A percentile compares a stretch with the other conserved stretches of the same genome.
These are phyloP conservation scores for Citrullus amarus DNA, from an alignment of 306 rosid species.

Conservation along the genomic window DNA sequence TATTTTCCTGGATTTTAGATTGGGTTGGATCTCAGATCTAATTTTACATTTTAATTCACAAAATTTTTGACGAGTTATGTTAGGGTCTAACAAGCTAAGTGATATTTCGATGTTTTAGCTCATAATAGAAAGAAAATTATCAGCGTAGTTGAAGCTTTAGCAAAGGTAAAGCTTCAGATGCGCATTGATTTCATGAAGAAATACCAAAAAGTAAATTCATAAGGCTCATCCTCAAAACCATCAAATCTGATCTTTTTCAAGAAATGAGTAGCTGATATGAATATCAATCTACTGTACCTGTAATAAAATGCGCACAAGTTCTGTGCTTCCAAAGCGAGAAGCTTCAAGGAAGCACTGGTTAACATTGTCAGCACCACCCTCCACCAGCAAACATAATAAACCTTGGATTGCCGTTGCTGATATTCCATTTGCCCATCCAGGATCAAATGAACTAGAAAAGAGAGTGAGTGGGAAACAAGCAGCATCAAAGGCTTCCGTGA, in stretches of 20 bases:
- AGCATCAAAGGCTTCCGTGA: slow-evolving; percentile 88
- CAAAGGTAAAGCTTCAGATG: neutral
- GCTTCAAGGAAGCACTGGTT: slow-evolving; percentile 91
- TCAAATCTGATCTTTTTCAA: neutral
- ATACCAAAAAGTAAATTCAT: neutral
- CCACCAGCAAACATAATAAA: slow-evolving; percentile 64
- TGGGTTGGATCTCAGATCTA: too few species aligned
- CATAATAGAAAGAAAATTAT: neutral
- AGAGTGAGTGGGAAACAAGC: slow-evolving; percentile 91
- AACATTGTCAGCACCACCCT: slow-evolving; percentile 87
- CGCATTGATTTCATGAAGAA: neutral
- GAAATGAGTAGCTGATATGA: neutral
- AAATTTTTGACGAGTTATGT: too few species aligned
- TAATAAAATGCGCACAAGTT: slow-evolving; percentile 69
- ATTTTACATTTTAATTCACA: too few species aligned
- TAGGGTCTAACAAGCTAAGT: too few species aligned
- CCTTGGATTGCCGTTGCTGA: slow-evolving; percentile 79
- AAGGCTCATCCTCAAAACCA: neutral
- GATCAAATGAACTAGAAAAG: slow-evolving; percentile 73
- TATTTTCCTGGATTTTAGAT: too few species aligned
- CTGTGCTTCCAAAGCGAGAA: slow-evolving; percentile 89
- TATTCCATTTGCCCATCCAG: slow-evolving; percentile 73
- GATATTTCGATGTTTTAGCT: neutral
- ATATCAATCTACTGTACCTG: slow-evolving; percentile 35
- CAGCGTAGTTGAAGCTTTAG: neutral